Evolutionary conservation across 495 filamentous ascomycete genomes (phyloP).

Genomic region (Penicillium verhagenii): DNA sequence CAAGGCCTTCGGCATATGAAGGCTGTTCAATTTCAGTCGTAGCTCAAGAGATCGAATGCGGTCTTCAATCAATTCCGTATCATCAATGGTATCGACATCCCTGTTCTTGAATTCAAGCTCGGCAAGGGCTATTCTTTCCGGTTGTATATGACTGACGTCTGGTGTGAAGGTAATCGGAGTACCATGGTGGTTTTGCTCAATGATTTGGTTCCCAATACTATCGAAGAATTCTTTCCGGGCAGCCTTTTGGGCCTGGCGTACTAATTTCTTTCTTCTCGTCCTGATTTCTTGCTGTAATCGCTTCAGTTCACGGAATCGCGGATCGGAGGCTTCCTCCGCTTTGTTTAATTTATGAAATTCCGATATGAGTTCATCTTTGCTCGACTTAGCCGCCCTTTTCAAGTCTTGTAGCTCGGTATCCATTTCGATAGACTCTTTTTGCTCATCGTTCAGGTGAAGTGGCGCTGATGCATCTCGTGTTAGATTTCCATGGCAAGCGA

Average conservation of each 20-base stretch:
- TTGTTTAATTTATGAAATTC: not conserved
- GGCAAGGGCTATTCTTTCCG: not conserved
- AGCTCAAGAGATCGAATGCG: not conserved
- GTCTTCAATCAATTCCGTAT: not conserved
- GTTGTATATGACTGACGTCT: not conserved
- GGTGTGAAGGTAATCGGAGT: not conserved
- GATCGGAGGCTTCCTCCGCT: too few relatives aligned
- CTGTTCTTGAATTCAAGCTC: not conserved
- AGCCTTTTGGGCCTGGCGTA: not conserved
- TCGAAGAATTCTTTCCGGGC: not conserved
- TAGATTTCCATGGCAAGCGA: not conserved
- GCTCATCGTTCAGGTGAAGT: not conserved
- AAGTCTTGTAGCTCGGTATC: not conserved
- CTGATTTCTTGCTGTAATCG: not conserved
- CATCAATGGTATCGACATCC: not conserved
- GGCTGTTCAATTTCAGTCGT: not conserved
- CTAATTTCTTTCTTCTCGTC: not conserved
- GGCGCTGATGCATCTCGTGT: not conserved
- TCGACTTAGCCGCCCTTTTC: not conserved
- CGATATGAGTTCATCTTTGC: too few relatives aligned
- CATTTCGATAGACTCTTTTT: not conserved
- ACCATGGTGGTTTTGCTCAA: not conserved
- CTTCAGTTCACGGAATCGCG: too few relatives aligned
- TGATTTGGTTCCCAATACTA: not conserved
- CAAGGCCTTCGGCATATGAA: too few relatives aligned